A percentile compares a stretch with the other conserved stretches of the same genome.
Conservation (phyloP, 2,329 filamentous ascomycete genomes). For the Aureobasidium sp. region DNA sequence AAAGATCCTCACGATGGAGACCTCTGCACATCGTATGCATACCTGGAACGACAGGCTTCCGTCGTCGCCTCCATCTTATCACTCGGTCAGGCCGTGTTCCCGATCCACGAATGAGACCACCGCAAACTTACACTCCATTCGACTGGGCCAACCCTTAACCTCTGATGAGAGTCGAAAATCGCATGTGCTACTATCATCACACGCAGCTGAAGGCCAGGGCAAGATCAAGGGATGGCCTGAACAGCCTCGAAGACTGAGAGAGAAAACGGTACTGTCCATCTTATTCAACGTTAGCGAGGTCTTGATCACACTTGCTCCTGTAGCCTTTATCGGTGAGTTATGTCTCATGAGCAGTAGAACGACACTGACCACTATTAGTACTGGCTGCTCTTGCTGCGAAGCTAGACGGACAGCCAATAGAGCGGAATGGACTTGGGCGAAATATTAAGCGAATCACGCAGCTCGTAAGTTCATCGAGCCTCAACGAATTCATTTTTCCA, state of each 20-base stretch:
- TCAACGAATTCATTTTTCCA: too few species aligned
- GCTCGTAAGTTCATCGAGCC: conserved; percentile 20
- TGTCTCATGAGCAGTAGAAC: background rate
- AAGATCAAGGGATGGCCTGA: conserved; percentile 14
- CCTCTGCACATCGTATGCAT: background rate
- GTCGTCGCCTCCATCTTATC: background rate
- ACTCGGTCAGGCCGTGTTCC: background rate
- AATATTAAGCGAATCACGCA: conserved; percentile 27
- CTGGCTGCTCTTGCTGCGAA: conserved; percentile 24
- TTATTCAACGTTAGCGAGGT: conserved; percentile 23
- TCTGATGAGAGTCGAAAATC: background rate
- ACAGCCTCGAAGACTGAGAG: conserved; percentile 11
- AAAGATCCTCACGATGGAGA: background rate
- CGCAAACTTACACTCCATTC: background rate
- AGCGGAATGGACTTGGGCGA: conserved; percentile 23
- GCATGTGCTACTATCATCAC: background rate
- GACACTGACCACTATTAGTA: conserved; percentile 20
- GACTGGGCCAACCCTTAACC: too few species aligned
- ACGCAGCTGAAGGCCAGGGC: background rate
- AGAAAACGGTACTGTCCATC: background rate
- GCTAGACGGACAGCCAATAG: conserved; percentile 26
- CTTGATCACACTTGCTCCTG: conserved; percentile 26
- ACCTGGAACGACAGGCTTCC: background rate
- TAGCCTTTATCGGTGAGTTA: conserved; percentile 31
- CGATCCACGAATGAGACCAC: background rate